Base-by-base conservation (phyloP, 441 rosid species). In the Gossypium schwendimanii region DNA sequence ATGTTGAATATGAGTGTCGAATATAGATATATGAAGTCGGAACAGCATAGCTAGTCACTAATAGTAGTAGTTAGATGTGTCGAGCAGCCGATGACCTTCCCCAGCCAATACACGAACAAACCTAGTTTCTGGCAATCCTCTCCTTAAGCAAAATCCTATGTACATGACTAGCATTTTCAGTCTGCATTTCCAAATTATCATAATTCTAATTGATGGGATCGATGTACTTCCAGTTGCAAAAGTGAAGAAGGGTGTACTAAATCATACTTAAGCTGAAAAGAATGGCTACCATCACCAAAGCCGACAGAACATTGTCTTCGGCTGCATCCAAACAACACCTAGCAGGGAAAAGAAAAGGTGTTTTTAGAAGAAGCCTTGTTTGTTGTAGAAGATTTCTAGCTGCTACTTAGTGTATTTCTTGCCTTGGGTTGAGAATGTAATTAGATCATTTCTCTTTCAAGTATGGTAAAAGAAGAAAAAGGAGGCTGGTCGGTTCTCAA, bases 201-300 rank as follows among this genome's bases (percentile, higher is more conserved):
- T 33, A 6, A 33, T 39, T 47, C 28, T 17, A 45, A 17, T 47
- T 69, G 8, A 73, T 61, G 8, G 39, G 18, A 28, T 28, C 64
- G 1, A 12, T 14, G 17, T 72, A 53, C 15, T 73, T 77, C 71
- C 45, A 76, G 79, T 72, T 83, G 78, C 75, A 18, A 50, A 81
- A 53, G 47, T 76, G 73, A 67, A 10, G 63, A 23, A 83, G 21
- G 36, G 61, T n/a, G 17, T 55, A 79, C 67, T 84, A 78, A 71
- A 83, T 1, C 23, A 83, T n/a, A 23, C 82, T 77, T 23, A 75
- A 58, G 26, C 78, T 67, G 18, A 72, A 50, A 55, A 83, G 54
- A 28, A 81, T 77, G 69, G 88, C 80, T 31, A 80, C 55, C 36
- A 84, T 55, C 66, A 77, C 61, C 68, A 79, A 31, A 70, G 74